Evolutionary conservation across 1,139 yeast species (phyloP).

Genomic region (Pichia sp.): DNA sequence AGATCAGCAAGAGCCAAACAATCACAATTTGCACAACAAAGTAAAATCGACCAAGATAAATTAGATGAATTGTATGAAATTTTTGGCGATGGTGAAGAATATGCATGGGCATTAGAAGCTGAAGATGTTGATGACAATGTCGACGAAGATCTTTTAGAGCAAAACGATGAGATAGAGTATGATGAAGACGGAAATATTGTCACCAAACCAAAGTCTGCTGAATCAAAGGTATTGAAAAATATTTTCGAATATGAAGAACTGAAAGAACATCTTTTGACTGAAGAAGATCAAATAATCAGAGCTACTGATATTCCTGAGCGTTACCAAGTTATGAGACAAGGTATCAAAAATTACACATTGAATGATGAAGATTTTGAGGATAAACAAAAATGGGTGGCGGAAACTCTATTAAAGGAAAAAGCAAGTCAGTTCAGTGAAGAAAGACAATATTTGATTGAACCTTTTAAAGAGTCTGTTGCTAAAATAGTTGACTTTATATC

Average conservation of each 20-base stretch:
- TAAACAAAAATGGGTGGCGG: constrained; percentile 77
- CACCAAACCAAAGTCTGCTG: constrained; percentile 37
- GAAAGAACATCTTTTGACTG: constrained; percentile 84
- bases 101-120: constrained; percentile 95
- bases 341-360: constrained; percentile 58
- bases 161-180: constrained; percentile 33
- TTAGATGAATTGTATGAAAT: constrained; percentile 89
- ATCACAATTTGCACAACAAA: constrained; percentile 23
- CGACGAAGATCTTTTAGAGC: constrained; percentile 29
- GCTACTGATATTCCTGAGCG: constrained; percentile 89
- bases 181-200: constrained; percentile 42
- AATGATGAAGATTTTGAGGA: constrained; percentile 58
- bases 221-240: constrained; percentile 53
- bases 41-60: constrained; percentile 75
- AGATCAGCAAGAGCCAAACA: constrained; percentile 28
- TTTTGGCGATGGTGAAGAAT: constrained; percentile 95
- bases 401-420: constrained; percentile 49
- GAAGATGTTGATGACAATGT: constrained; percentile 54
- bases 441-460: constrained; percentile 37
- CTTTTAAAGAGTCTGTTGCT: constrained; percentile 62
- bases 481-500: constrained; percentile 74
- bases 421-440: constrained; percentile 31
- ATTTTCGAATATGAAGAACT: constrained; percentile 93
- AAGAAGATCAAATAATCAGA: constrained; percentile 83
- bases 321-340: constrained; percentile 67